Base-by-base conservation (phyloP, 306 rosid genomes). In the Cicer bijugum region DNA sequence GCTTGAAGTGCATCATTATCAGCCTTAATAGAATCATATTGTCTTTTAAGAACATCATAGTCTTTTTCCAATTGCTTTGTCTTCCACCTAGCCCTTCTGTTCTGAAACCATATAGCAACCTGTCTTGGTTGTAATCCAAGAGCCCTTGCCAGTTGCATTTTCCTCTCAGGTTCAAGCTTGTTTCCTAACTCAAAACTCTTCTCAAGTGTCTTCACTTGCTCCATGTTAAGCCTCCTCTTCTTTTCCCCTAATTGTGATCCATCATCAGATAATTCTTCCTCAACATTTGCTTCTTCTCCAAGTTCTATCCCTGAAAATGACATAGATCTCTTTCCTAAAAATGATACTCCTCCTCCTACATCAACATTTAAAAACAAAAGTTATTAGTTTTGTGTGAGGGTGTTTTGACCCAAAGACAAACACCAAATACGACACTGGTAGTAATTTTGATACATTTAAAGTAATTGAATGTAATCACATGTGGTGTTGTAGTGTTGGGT, bases 81-180 rank as follows among this genome's bases (percentile, higher is more conserved):
- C 85, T 92, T 92, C 98, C 98, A 92, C 77, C 98, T 90, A 3
- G 98, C 98, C 47, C 98, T 90, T 33, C 98, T 87, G 83, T 92
- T 92, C 57, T 92, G 98, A 71, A 92, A 92, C 98, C 98, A 92
- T 47, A 92, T 92, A 6, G 98, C 96, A 72, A 92, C 86, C 66
- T 92, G 98, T 50, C 98, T 88, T 2, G 98, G 98, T 76, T 92
- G 98, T 68, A 92, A 67, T 2, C 94, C 94, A 70, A 92, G 92
- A 66, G 92, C 91, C 65, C 98, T 87, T 64, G 98, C 96, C 20
- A 92, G 69, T 82, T 92, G 98, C 96, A 92, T 84, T 90, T 92
- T 92, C 73, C 98, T 92, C 87, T 92, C 98, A 38, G 98, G 98
- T 51, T 92, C 98, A 75, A 92, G 98, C 82, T 92, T 92, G 46